Base-by-base conservation (phyloP, 257 asterid genomes). In the Primulina eburnea region DNA sequence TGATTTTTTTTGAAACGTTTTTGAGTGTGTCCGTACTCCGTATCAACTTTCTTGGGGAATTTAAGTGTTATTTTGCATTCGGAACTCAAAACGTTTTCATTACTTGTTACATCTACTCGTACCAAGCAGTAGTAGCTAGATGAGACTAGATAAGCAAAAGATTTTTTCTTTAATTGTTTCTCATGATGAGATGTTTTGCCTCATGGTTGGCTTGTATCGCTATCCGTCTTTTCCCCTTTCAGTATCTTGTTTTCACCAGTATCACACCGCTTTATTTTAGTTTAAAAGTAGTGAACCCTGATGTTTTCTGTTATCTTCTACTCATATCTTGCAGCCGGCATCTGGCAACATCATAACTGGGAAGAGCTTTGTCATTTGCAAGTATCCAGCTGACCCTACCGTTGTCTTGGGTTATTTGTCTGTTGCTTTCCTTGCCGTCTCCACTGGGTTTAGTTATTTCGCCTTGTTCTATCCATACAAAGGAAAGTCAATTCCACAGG, bases 401-500 rank as follows among this genome's bases (percentile, higher is more conserved):
- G 90, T 88, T 26, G 81, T 67, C 10, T 77, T 91, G 74, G 99
- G 99, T 20, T 82, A 79, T 76, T 34, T 87, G 79, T 87, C 99
- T 0, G 73, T 73, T 18, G 92, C 58, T 5, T 87, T 94, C 81
- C 99, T 91, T 56, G 70, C 75, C 60, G 81, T 80, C 60, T 38
- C 82, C 35, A 64, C 89, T 2, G 21, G 72, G 18, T 94, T 84
- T 26, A 96, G 97, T 17, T 82, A 69, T n/a, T 65, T 32, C 2
- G 83, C 99, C 7, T 70, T 90, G 8, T 86, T 94, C 66, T 85
- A 91, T 72, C 84, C 91, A 21, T 94, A 94, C 88, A 82, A 81
- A 71, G 97, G 97, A n/a, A 87, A 87, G 82, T 69, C 89, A 4
- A 76, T 94, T 60, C 99, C 97, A 8, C 82, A 69, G 75, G 67